Evolutionary conservation across 768 basidiomycete species (phyloP).

Genomic region (Cubamyces lactineus): DNA sequence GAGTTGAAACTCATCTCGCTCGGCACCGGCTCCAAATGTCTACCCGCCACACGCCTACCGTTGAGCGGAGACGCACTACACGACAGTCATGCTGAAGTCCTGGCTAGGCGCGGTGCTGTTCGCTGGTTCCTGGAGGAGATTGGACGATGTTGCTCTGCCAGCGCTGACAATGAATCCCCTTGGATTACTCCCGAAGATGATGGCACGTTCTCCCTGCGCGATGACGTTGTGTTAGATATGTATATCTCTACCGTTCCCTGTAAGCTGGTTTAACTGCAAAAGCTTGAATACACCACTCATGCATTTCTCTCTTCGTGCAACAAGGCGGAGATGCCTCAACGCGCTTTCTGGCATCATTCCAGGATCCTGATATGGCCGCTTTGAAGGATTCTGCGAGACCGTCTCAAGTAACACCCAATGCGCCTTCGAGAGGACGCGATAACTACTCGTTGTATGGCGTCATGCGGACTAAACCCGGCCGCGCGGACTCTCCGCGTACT

Average conservation of each 20-base stretch:
- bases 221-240: conserved; percentile 57
- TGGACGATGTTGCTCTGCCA: conserved; percentile 35
- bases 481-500: conserved; percentile 85
- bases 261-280: conserved; percentile 33
- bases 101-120: conserved; percentile 79
- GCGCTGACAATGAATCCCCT: conserved; percentile 39
- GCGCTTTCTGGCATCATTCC: conserved; percentile 71
- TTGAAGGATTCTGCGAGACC: conserved; percentile 59
- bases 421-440: conserved; percentile 73
- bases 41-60: conserved; percentile 66
- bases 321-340: conserved; percentile 91
- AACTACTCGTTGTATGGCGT: conserved; percentile 76
- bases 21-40: conserved; percentile 85
- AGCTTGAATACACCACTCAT: conserved; percentile 11
- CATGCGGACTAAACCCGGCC: conserved; percentile 91
- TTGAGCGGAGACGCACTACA: conserved; percentile 77
- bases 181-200: conserved; percentile 50
- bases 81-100: conserved; percentile 90
- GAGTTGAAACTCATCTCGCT: conserved; percentile 64
- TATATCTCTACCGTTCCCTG: conserved; percentile 80
- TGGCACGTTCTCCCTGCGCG: conserved; percentile 49
- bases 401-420: conserved; percentile 36
- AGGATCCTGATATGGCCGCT: conserved; percentile 72
- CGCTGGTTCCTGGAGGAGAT: conserved; percentile 84
- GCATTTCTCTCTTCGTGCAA: background rate